A percentile compares a stretch with the other conserved stretches of the same genome.
phyloP scores from a whole-genome alignment of 129 eudicot genomes.

The Apium graveolens region DNA sequence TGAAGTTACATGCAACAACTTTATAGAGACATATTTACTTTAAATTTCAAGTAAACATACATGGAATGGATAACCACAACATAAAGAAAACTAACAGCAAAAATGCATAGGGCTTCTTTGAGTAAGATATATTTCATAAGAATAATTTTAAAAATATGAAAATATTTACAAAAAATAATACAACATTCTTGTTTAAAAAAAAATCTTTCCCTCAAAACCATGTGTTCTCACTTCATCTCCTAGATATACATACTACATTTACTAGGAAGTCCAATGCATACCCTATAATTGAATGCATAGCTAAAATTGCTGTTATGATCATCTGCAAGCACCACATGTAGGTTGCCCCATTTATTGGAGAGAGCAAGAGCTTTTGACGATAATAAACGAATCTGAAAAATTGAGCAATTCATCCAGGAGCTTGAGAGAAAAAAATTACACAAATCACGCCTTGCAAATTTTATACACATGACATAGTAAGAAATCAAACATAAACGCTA shows the following conservation, averaged over 20 bases:
- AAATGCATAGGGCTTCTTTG: background rate
- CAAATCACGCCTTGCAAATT: background rate
- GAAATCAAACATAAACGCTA: background rate
- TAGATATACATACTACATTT: too few species aligned
- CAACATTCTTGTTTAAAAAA: too few species aligned
- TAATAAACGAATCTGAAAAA: slow-evolving; percentile 25
- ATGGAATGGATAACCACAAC: background rate
- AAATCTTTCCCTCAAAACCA: too few species aligned
- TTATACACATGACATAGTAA: background rate
- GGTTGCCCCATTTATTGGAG: slow-evolving; percentile 32
- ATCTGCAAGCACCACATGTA: slow-evolving; percentile 37
- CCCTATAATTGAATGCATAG: too few species aligned
- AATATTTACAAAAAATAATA: too few species aligned
- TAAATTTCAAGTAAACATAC: background rate
- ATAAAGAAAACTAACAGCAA: background rate
- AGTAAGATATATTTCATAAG: background rate
- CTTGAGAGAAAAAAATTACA: background rate
- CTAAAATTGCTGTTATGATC: slow-evolving; percentile 35
- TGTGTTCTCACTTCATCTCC: too few species aligned
- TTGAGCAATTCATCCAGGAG: background rate
- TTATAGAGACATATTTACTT: background rate
- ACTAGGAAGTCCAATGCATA: too few species aligned
- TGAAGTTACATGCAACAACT: background rate
- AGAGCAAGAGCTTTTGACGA: slow-evolving; percentile 25
- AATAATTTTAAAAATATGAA: background rate